Conservation (phyloP, 2,329 filamentous ascomycete species). For the Microsporum ferrugineum region DNA sequence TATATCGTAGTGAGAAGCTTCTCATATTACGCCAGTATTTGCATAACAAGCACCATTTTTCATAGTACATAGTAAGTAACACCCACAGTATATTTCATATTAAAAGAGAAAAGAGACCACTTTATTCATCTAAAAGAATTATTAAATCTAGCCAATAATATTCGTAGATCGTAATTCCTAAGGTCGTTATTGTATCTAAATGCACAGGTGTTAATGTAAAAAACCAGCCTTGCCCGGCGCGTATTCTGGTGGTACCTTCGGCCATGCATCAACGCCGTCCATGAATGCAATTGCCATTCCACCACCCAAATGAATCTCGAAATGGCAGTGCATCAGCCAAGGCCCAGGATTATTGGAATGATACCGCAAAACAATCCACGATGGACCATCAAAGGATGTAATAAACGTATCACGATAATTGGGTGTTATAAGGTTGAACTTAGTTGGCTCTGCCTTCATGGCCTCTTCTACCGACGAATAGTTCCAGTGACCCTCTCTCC, state of each 20-base stretch:
- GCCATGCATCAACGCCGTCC: slow-evolving; percentile 40
- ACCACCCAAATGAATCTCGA: slow-evolving; percentile 37
- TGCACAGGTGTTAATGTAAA: neutral
- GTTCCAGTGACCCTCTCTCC: slow-evolving; percentile 30
- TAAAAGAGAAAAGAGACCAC: too few species aligned
- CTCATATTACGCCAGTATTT: too few species aligned
- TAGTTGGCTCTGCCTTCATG: slow-evolving; percentile 27
- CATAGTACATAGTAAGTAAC: too few species aligned
- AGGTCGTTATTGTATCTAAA: too few species aligned
- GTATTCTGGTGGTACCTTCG: slow-evolving; percentile 15
- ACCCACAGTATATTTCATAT: too few species aligned
- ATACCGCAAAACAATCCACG: slow-evolving; percentile 38
- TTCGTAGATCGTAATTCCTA: too few species aligned
- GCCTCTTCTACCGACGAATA: slow-evolving; percentile 35
- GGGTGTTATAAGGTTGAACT: slow-evolving; percentile 37
- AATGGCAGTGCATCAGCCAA: slow-evolving; percentile 42
- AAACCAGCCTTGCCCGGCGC: neutral
- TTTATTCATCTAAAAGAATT: too few species aligned
- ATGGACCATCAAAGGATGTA: slow-evolving; percentile 22
- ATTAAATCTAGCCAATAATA: too few species aligned
- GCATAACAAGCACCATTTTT: too few species aligned
- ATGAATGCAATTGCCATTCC: slow-evolving; percentile 40
- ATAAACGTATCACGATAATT: slow-evolving; percentile 32
- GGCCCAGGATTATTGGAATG: slow-evolving; percentile 38
- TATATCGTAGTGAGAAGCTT: too few species aligned